Evolutionary conservation across 2,329 filamentous ascomycete species (phyloP).

Genomic region (Neonectria hederae): DNA sequence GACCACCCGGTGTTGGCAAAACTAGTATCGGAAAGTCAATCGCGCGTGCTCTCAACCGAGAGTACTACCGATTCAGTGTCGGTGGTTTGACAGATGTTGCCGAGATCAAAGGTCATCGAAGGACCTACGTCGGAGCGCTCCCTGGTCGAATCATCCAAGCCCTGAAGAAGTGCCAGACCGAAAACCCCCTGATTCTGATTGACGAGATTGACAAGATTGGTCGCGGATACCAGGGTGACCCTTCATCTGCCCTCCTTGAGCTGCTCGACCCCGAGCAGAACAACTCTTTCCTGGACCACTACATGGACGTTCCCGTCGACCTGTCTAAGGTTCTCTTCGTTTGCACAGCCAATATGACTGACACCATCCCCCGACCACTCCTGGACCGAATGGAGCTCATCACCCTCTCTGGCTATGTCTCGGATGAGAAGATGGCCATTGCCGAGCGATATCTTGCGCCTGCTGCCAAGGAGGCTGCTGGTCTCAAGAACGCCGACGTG

Average conservation of each 20-base stretch:
- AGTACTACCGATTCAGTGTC: constrained; percentile 99
- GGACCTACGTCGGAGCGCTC: constrained; percentile 95
- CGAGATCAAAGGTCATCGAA: constrained; percentile 96
- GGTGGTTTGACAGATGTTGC: constrained; percentile 97
- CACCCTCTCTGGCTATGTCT: constrained; percentile 92
- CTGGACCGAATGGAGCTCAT: constrained; percentile 99
- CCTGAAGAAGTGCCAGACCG: constrained; percentile 98
- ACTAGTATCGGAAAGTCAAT: constrained; percentile 99
- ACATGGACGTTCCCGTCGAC: constrained; percentile 98
- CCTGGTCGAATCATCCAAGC: constrained; percentile 98
- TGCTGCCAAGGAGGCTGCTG: constrained; percentile 92
- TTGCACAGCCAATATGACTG: constrained; percentile 98
- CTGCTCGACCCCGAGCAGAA: constrained; percentile 97
- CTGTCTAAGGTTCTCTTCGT: constrained; percentile 98
- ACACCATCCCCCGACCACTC: constrained; percentile 93
- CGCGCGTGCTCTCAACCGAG: constrained; percentile 88
- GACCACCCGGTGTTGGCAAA: constrained; percentile 96
- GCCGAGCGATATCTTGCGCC: constrained; percentile 92
- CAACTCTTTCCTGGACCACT: constrained; percentile 95
- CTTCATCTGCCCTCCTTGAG: constrained; percentile 91
- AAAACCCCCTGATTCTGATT: constrained; percentile 95
- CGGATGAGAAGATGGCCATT: constrained; percentile 99
- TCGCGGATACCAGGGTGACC: constrained; percentile 94
- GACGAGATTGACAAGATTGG: constrained; percentile 99
- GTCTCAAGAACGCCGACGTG: constrained; percentile 91